phyloP scores from a whole-genome alignment of 768 basidiomycete genomes.

The Collybia mongolica region DNA sequence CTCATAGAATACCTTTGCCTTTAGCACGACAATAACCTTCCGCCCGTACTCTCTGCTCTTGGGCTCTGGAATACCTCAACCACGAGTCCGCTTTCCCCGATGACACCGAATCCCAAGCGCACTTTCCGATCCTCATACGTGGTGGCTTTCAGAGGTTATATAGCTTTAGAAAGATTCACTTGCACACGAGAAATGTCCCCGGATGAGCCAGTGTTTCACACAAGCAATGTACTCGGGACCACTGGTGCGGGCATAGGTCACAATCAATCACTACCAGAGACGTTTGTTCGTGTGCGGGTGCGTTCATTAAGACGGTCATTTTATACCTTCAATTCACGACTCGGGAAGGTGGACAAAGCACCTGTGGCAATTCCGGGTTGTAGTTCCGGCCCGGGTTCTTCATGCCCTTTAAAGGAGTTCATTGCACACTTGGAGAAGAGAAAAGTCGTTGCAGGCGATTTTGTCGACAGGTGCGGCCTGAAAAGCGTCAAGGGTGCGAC shows the following conservation, averaged over 20 bases:
- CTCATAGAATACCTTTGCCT: background rate
- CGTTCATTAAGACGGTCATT: constrained; percentile 2
- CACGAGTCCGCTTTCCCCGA: constrained; percentile 30
- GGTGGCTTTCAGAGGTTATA: constrained; percentile 38
- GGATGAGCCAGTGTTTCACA: constrained; percentile 11
- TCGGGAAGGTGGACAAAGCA: constrained; percentile 27
- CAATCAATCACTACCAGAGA: background rate
- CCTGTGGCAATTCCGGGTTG: constrained; percentile 40
- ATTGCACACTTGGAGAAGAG: constrained; percentile 25
- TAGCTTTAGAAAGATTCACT: constrained; percentile 39
- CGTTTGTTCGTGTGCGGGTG: constrained; percentile 37
- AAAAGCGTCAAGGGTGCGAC: constrained; percentile 20
- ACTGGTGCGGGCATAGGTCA: too few relatives aligned
- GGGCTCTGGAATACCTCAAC: constrained; percentile 40
- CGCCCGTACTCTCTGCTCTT: constrained; percentile 39
- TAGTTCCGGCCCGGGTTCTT: constrained; percentile 34
- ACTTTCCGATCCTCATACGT: constrained; percentile 37
- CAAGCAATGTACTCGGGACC: constrained; percentile 2
- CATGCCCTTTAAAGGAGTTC: constrained; percentile 35
- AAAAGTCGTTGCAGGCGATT: constrained; percentile 30
- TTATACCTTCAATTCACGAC: background rate
- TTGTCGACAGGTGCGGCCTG: constrained; percentile 34
- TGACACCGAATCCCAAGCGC: constrained; percentile 24
- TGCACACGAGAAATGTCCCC: constrained; percentile 18
- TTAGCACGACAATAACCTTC: constrained; percentile 45